These are phyloP conservation scores for Diaporthe capsici DNA, from an alignment of 2,329 filamentous ascomycete genomes.

Conservation along the genomic window DNA sequence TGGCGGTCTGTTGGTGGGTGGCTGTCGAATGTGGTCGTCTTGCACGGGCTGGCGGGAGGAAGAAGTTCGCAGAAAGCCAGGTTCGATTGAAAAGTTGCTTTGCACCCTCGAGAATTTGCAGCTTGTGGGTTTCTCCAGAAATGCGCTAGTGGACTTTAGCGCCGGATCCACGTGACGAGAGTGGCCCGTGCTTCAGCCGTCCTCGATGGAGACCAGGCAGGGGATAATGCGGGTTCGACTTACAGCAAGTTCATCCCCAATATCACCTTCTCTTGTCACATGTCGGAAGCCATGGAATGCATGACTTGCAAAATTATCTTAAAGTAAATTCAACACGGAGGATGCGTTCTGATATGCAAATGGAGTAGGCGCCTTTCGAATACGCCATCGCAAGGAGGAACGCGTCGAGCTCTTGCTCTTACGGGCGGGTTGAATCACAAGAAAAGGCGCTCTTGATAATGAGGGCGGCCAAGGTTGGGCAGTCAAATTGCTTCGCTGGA, in stretches of 20 bases:
- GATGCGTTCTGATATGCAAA: neutral
- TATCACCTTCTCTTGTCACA: neutral
- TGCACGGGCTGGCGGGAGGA: conserved; percentile 35
- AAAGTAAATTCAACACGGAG: neutral
- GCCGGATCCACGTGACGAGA: neutral
- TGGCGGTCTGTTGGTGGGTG: conserved; percentile 39
- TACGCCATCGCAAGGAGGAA: neutral
- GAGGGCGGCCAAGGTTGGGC: neutral
- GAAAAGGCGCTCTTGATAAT: neutral
- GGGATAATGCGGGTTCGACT: neutral
- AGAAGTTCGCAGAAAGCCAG: conserved; percentile 26
- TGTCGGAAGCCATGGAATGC: neutral
- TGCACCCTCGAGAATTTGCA: conserved; percentile 32
- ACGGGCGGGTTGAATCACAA: too few species aligned
- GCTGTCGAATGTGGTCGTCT: conserved; percentile 37
- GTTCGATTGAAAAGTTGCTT: conserved; percentile 30
- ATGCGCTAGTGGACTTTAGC: conserved; percentile 29
- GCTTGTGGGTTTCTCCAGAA: conserved; percentile 38
- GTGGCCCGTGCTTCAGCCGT: neutral
- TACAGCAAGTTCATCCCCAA: neutral
- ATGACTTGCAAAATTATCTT: neutral
- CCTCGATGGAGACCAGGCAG: too few species aligned
- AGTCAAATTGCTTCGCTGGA: conserved; percentile 37
- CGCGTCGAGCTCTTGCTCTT: neutral
- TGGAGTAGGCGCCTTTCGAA: too few species aligned